Conservation (phyloP, 1,284 basidiomycete species). For the Sporisorium exsertum region DNA sequence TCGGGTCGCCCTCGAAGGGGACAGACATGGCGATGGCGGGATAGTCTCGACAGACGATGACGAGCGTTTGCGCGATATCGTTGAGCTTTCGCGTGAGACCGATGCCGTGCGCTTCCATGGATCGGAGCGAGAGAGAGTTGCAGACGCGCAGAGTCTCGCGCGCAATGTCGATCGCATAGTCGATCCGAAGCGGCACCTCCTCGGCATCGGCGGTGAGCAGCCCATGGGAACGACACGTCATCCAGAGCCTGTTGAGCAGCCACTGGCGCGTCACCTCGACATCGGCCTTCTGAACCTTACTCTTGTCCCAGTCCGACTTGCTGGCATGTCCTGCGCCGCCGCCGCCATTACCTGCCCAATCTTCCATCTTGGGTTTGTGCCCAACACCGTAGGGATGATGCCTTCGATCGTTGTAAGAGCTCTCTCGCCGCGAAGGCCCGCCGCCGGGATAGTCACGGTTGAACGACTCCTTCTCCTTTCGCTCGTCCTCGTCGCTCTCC, state of each 20-base stretch:
- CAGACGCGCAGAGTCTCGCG: constrained; percentile 55
- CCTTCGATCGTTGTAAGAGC: background rate
- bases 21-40: constrained; percentile 50
- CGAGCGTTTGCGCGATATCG: constrained; percentile 60
- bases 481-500: constrained; percentile 46
- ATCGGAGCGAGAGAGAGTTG: constrained; percentile 45
- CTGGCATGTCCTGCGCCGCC: background rate
- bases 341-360: constrained; percentile 1
- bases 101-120: constrained; percentile 62
- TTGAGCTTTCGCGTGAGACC: constrained; percentile 57
- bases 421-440: constrained; percentile 15
- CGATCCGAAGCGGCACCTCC: constrained; percentile 44
- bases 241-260: constrained; percentile 58
- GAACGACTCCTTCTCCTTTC: constrained; percentile 40
- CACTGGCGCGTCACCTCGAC: constrained; percentile 60
- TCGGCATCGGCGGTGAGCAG: constrained; percentile 39
- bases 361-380: constrained; percentile 16
- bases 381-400: constrained; percentile 31
- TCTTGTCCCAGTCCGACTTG: constrained; percentile 44
- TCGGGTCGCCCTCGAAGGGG: constrained; percentile 47
- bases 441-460: constrained; percentile 12
- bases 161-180: constrained; percentile 58
- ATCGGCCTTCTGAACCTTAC: constrained; percentile 55
- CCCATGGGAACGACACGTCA: constrained; percentile 50
- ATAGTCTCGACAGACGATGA: constrained; percentile 55